phyloP scores from a whole-genome alignment of 2,329 filamentous ascomycete genomes.

The Alternaria conjuncta region DNA sequence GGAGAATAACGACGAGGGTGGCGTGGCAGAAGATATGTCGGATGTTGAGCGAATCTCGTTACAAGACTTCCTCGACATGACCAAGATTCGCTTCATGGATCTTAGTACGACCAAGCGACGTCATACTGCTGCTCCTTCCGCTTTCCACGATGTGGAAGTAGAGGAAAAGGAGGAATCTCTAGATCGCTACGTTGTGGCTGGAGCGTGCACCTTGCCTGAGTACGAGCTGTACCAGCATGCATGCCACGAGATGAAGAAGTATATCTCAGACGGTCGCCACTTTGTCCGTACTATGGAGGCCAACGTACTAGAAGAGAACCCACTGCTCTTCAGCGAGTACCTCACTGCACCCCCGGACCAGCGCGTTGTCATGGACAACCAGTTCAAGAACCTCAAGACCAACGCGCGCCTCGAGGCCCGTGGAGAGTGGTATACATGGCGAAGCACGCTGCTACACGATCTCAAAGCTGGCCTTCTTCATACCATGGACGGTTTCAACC shows the following conservation, averaged over 20 bases:
- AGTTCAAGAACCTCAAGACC: slow-evolving; percentile 97
- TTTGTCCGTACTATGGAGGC: slow-evolving; percentile 91
- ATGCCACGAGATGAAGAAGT: slow-evolving; percentile 93
- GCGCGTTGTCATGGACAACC: slow-evolving; percentile 87
- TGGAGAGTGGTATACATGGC: slow-evolving; percentile 98
- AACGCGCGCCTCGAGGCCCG: slow-evolving; percentile 90
- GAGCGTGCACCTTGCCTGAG: slow-evolving; percentile 89
- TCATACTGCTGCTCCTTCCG: slow-evolving; percentile 68
- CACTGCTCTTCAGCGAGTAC: slow-evolving; percentile 90
- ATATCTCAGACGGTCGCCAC: slow-evolving; percentile 89
- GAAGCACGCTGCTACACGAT: slow-evolving; percentile 83
- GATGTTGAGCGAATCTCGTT: slow-evolving; percentile 73
- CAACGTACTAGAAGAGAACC: slow-evolving; percentile 88
- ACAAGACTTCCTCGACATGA: slow-evolving; percentile 93
- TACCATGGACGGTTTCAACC: slow-evolving; percentile 77
- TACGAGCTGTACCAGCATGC: slow-evolving; percentile 94
- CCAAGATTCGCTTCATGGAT: slow-evolving; percentile 98
- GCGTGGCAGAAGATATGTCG: slow-evolving; percentile 29
- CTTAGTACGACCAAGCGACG: slow-evolving; percentile 93
- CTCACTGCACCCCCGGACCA: slow-evolving; percentile 83
- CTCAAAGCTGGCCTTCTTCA: slow-evolving; percentile 80
- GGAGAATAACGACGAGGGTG: slow-evolving; percentile 35
- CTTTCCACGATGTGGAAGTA: slow-evolving; percentile 45
- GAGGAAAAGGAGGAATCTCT: slow-evolving; percentile 62
- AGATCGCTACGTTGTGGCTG: slow-evolving; percentile 83